These are phyloP conservation scores for Trichoderma brevicompactum DNA, from an alignment of 2,329 filamentous ascomycete species.

Conservation along the genomic window DNA sequence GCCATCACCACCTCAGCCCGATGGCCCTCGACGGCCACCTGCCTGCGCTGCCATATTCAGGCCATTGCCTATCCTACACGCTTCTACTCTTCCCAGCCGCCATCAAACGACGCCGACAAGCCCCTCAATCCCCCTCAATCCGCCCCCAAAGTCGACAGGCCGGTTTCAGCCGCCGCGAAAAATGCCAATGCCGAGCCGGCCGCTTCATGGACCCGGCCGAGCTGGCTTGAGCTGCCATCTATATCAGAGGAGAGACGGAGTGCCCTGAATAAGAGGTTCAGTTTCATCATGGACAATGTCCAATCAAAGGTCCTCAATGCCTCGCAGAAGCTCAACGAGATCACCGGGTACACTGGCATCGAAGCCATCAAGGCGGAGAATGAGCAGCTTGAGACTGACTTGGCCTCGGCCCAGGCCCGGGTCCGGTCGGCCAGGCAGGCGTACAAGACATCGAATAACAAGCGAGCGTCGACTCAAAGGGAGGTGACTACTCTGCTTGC, in stretches of 20 bases:
- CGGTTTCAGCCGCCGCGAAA: slow-evolving; percentile 5
- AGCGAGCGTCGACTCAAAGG: slow-evolving; percentile 86
- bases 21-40: slow-evolving; percentile 25
- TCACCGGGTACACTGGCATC: slow-evolving; percentile 93
- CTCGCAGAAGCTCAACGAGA: slow-evolving; percentile 86
- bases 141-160: slow-evolving; percentile 14
- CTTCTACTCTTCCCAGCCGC: slow-evolving; percentile 38
- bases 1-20: slow-evolving; percentile 1
- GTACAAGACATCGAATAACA: slow-evolving; percentile 83
- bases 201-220: slow-evolving; percentile 11
- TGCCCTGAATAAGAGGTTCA: slow-evolving; percentile 43
- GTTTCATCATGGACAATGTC: slow-evolving; percentile 79
- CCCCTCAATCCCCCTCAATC: background rate
- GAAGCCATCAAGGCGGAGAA: slow-evolving; percentile 84
- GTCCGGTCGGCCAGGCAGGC: slow-evolving; percentile 73
- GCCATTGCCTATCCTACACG: slow-evolving; percentile 35
- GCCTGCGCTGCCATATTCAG: slow-evolving; percentile 34
- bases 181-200: slow-evolving; percentile 12
- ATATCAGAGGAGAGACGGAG: slow-evolving; percentile 41
- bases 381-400: slow-evolving; percentile 63
- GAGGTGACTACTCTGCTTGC: slow-evolving; percentile 94
- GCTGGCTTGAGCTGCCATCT: slow-evolving; percentile 40
- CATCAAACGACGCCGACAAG: slow-evolving; percentile 32
- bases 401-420: slow-evolving; percentile 62
- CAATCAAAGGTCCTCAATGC: slow-evolving; percentile 84